A percentile compares a stretch with the other conserved stretches of the same genome.
Conservation (phyloP, 2,329 filamentous ascomycete species). For the Penicillium nordicum region DNA sequence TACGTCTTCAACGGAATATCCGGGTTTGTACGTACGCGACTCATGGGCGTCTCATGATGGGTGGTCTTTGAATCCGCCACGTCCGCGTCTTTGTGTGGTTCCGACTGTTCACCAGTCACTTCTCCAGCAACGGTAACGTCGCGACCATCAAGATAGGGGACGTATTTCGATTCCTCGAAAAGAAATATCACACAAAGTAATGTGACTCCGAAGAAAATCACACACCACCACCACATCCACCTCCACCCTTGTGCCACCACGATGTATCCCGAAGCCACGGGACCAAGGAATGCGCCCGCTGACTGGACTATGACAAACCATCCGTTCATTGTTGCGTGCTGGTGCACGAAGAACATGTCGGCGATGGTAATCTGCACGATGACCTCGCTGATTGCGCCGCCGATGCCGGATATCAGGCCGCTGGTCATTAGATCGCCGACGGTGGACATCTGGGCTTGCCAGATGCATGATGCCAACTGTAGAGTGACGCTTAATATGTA, state of each 20-base stretch:
- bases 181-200: conserved; percentile 44
- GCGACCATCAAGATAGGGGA: conserved; percentile 12
- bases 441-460: conserved; percentile 44
- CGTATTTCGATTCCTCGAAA: conserved; percentile 44
- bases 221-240: conserved; percentile 51
- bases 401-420: conserved; percentile 45
- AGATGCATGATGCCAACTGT: conserved; percentile 39
- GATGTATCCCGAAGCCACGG: conserved; percentile 32
- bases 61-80: not conserved
- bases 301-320: conserved; percentile 42
- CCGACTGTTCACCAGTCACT: not conserved
- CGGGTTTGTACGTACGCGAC: conserved; percentile 18
- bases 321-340: conserved; percentile 47
- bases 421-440: conserved; percentile 42
- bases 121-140: not conserved
- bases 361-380: conserved; percentile 48
- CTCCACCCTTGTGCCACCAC: conserved; percentile 47
- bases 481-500: conserved; percentile 44
- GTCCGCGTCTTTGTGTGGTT: not conserved
- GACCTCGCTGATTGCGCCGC: conserved; percentile 45
- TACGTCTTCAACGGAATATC: conserved; percentile 44
- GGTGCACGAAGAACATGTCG: conserved; percentile 50
- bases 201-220: conserved; percentile 41
- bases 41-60: not conserved
- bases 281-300: conserved; percentile 38